These are phyloP conservation scores for Russula earlei DNA, from an alignment of 768 basidiomycete species.

Conservation along the genomic window DNA sequence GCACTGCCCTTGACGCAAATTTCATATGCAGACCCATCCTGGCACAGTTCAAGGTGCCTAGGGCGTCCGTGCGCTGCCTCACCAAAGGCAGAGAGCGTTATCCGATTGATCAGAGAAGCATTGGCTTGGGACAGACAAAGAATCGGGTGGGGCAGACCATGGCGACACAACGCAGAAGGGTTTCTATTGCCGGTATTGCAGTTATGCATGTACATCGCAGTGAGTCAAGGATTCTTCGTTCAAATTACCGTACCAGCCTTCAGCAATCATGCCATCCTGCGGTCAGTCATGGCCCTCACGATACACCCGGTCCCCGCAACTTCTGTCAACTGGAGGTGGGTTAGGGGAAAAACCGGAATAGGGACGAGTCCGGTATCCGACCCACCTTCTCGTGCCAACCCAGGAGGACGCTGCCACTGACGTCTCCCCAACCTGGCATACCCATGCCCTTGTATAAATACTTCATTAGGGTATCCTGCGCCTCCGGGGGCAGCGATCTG, in stretches of 20 bases:
- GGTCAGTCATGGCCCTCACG: constrained; percentile 75
- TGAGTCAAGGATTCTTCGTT: neutral
- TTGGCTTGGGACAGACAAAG: neutral
- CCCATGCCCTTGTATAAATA: constrained; percentile 98
- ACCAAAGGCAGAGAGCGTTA: neutral
- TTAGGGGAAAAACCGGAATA: neutral
- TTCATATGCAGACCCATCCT: neutral
- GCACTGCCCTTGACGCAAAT: constrained; percentile 9
- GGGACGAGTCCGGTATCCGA: constrained; percentile 2
- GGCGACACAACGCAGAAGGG: neutral
- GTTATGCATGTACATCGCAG: constrained; percentile 7
- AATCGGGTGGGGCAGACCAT: neutral
- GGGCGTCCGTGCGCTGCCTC: neutral
- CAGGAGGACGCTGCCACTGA: constrained; percentile 58
- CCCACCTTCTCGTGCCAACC: constrained; percentile 96
- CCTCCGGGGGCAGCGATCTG: constrained; percentile 58
- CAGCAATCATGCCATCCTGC: constrained; percentile 40
- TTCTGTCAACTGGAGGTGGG: constrained; percentile 65
- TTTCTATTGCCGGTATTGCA: neutral
- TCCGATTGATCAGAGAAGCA: neutral
- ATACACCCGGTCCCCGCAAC: constrained; percentile 92
- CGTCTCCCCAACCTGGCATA: constrained; percentile 47
- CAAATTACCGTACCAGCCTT: constrained; percentile 5
- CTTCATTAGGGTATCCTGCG: constrained; percentile 92
- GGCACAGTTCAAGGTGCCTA: neutral